A percentile compares a stretch with the other conserved stretches of the same genome.
Evolutionary conservation across 225 moss, liverwort and hornwort species (phyloP).

Genomic region (Thuidium tamariscinum): DNA sequence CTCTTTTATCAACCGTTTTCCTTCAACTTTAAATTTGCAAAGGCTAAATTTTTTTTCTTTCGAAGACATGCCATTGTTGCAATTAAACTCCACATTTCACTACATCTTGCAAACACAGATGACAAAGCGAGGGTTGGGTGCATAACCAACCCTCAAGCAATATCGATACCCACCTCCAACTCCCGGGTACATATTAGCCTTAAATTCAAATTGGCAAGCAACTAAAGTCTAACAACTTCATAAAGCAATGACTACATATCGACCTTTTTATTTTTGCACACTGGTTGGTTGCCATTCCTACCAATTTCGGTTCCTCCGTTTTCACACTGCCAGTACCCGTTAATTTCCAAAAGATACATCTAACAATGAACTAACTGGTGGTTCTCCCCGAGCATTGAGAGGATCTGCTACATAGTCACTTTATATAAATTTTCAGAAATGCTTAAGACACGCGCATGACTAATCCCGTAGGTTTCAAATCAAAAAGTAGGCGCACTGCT

Average conservation of each 20-base stretch:
- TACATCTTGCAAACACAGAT: rapidly evolving
- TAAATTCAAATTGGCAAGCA: background rate
- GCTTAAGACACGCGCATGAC: background rate
- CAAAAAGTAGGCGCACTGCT: background rate
- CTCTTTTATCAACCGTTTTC: background rate
- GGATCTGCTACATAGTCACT: background rate
- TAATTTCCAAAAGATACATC: rapidly evolving
- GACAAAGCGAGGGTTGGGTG: rapidly evolving
- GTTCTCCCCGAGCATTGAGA: too few relatives aligned
- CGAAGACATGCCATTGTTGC: rapidly evolving
- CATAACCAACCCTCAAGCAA: background rate
- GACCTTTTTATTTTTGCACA: background rate
- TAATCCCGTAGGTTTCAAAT: constrained; percentile 14
- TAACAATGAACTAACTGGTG: too few relatives aligned
- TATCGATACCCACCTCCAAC: background rate
- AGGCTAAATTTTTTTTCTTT: background rate
- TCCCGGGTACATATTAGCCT: background rate
- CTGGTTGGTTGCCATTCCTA: rapidly evolving
- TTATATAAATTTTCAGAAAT: background rate
- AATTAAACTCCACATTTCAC: background rate
- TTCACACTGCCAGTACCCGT: background rate
- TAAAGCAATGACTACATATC: background rate
- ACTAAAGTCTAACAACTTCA: background rate
- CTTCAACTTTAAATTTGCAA: background rate
- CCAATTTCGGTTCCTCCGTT: background rate